Conservation (phyloP, 495 filamentous ascomycete genomes). For the Neurospora sp. region DNA sequence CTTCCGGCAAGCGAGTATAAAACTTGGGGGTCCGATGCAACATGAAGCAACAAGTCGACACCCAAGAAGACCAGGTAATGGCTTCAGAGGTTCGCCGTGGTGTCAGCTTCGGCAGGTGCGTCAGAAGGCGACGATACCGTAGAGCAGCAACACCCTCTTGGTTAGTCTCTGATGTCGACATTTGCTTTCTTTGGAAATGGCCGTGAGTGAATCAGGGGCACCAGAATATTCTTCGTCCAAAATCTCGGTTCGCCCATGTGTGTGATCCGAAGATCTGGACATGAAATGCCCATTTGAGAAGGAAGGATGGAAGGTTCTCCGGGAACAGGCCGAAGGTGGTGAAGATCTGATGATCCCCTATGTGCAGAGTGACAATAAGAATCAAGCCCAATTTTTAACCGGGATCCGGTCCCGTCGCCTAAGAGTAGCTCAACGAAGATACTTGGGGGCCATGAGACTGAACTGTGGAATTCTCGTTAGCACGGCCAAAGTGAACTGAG, state of each 20-base stretch:
- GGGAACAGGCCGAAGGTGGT: background rate
- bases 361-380: background rate
- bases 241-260: background rate
- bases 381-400: background rate
- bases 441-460: background rate
- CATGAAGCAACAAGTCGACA: background rate
- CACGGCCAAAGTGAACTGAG: background rate
- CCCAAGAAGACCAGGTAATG: background rate
- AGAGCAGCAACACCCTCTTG: background rate
- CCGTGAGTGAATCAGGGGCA: background rate
- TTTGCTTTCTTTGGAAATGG: background rate
- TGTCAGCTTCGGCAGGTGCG: slow-evolving; percentile 1
- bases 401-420: background rate
- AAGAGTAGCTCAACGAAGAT: background rate
- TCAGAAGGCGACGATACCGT: background rate
- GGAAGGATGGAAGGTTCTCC: slow-evolving; percentile 2
- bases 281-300: slow-evolving; percentile 1
- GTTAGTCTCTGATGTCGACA: background rate
- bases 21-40: background rate
- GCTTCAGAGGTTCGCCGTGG: background rate
- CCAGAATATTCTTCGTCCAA: background rate
- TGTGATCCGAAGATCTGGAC: background rate
- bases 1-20: background rate
- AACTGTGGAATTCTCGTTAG: background rate
- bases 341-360: background rate